These are phyloP conservation scores for Gynandropsis gynandra DNA, from an alignment of 345 rosid genomes.

Conservation along the genomic window DNA sequence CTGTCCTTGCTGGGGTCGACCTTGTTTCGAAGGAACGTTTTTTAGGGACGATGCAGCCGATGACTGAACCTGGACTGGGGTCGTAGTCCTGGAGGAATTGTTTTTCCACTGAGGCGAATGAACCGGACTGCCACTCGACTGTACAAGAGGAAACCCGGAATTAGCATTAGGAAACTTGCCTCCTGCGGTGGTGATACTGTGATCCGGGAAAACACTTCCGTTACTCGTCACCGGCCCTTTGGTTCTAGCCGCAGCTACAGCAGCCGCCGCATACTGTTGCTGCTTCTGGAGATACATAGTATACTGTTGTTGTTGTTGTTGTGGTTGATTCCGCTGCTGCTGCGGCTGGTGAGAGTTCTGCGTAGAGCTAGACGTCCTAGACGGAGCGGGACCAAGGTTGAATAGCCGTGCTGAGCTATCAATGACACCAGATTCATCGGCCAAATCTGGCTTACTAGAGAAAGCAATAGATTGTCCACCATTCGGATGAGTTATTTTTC, in stretches of 20 bases:
- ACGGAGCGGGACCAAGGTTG: constrained; percentile 48
- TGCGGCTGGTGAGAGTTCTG: constrained; percentile 11
- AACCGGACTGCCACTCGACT: constrained; percentile 45
- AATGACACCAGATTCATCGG: constrained; percentile 52
- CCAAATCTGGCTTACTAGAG: constrained; percentile 50
- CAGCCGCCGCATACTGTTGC: constrained; percentile 56
- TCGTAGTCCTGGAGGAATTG: constrained; percentile 43
- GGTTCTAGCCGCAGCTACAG: constrained; percentile 52
- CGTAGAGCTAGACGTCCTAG: constrained; percentile 43
- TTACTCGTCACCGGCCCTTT: constrained; percentile 56
- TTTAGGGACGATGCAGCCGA: constrained; percentile 52
- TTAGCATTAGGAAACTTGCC: constrained; percentile 51
- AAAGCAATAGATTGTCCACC: constrained; percentile 82
- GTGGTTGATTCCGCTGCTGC: constrained; percentile 15
- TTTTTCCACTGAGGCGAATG: constrained; percentile 86
- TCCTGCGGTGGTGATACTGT: constrained; percentile 41
- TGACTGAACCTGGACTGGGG: constrained; percentile 44
- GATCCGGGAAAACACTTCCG: constrained; percentile 61
- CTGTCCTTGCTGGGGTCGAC: constrained; percentile 49
- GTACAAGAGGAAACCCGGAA: constrained; percentile 63
- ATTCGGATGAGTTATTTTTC: constrained; percentile 22
- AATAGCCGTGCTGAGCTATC: constrained; percentile 67
- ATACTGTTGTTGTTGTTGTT: constrained; percentile 44
- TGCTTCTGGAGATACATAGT: constrained; percentile 60
- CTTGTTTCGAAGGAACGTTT: constrained; percentile 58